Evolutionary conservation across 495 filamentous ascomycete species (phyloP), one percentile per base, ranked within the genome.

Genomic region (Aspergillus incahuasiensis): DNA sequence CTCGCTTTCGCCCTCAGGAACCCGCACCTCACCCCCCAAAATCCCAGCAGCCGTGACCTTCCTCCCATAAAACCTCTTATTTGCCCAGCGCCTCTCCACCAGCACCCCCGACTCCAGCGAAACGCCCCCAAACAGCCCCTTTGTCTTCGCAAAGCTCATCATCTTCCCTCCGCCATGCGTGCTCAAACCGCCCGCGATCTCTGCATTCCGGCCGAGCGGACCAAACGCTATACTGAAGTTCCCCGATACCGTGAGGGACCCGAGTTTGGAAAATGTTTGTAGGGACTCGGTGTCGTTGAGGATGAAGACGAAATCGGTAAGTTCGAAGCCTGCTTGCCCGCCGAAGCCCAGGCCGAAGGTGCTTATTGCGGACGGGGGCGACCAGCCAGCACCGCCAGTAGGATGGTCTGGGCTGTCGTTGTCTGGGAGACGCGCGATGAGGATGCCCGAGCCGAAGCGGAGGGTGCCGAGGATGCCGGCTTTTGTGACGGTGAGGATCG

Each of bases 231-330:
- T 85, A 1, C 89, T 92, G 7, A 96, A 89, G 68, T 97, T 97
- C 52, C 89, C 90, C 43, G 92, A 91, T 5, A 97, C 76, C 35
- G 91, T 95, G 25, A 97, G 68, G 24, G 80, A 86, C 0, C 92
- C 94, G 48, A 83, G 77, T 68, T 96, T 90, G 13, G 91, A 89
- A 69, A 97, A 96, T 12, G 91, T 92, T 62, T 84, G 85, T 42
- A 97, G 91, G 18, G 94, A 91, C 24, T 77, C 82, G 28, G 83
- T 78, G 58, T 95, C 91, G 69, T 95, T 96, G 39, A 97, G 83
- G 38, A 97, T 92, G 74, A 97, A 96, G 49, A 97, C 92, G 66
- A 97, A 97, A 67, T 97, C 92, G 18, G 92, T 96, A 30, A 97
- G 73, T 69, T 97, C 92, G 72, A 92, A 87, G 22, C 92, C 92